phyloP scores from a whole-genome alignment of 768 basidiomycete species.

The Postia placenta region DNA sequence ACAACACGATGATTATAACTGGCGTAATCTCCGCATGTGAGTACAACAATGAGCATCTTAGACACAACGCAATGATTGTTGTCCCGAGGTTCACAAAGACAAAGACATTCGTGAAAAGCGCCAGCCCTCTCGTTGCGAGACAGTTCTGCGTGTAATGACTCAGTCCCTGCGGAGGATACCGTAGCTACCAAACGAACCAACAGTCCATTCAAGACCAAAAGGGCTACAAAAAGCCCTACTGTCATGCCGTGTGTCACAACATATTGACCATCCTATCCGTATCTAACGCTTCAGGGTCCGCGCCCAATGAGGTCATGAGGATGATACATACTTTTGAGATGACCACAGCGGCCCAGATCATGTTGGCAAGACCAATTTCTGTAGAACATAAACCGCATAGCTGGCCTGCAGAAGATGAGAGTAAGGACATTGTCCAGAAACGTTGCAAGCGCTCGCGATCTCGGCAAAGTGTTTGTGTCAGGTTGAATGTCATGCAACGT shows the following conservation, averaged over 20 bases:
- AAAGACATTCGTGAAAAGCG: conserved; percentile 68
- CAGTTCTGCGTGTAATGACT: no score
- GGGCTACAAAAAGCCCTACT: conserved; percentile 70
- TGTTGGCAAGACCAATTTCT: conserved; percentile 73
- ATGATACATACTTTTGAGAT: conserved; percentile 39
- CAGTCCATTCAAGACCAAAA: conserved; percentile 71
- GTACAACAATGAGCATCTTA: neutral
- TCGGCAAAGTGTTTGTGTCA: no score
- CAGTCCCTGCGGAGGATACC: no score
- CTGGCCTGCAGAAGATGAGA: conserved; percentile 45
- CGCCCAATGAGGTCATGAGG: no score
- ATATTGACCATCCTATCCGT: conserved; percentile 46
- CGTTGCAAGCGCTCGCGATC: neutral
- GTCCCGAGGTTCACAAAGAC: conserved; percentile 87
- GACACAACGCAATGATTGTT: conserved; percentile 46
- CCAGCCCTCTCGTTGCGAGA: conserved; percentile 68
- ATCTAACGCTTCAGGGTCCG: neutral
- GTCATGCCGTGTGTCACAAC: conserved; percentile 62
- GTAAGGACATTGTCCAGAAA: no score
- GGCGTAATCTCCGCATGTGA: accelerated
- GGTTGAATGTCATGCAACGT: conserved; percentile 7
- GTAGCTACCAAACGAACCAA: conserved; percentile 34
- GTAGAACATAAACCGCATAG: conserved; percentile 82
- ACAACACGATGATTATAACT: conserved; percentile 83
- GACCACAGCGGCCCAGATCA: conserved; percentile 71